Base-by-base conservation (phyloP, 1,139 yeast species). In the Suhomyces choctaworum region DNA sequence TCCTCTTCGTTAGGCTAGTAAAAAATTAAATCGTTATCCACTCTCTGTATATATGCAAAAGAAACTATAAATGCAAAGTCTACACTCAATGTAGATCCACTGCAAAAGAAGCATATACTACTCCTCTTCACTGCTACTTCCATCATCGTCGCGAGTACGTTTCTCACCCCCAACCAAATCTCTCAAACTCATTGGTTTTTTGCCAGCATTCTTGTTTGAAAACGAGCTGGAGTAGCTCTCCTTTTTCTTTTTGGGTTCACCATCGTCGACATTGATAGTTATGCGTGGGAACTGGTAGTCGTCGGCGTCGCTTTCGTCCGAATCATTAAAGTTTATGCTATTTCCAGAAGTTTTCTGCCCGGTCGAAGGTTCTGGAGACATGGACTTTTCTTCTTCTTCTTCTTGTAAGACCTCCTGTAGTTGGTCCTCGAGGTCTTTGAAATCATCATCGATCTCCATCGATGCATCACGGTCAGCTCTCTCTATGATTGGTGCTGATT, bases 371-470 rank as follows among this genome's bases (percentile, higher is more conserved):
- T 25, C 34, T n/a, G 39, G 40, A 1, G 32, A 37, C 2, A 30
- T 27, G 21, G 30, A 25, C 2, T 37, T 21, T 5, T 50, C 32
- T 5, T 29, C 32, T n/a, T 36, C 35, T 7, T 55, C 55, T 27
- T 57, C 62, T 27, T 58, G 72, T 27, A 70, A 47, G 2, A 68
- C 73, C 45, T 70, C 73, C 39, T 68, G 62, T 24, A 70, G 51
- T 45, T 70, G 72, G 41, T 68, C 69, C 41, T 70, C 76, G 25
- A 70, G 54, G 40, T 69, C 75, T 30, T 65, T 62, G 41, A 70
- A 70, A 19, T 70, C 76, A 45, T 70, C 75, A 27, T 62, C 70
- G 39, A 60, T 43, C 25, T 60, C 66, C 33, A 43, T 41, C 9
- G 37, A 23, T 12, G 42, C 48, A 12, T 40, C 47, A n/a, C 27